These are phyloP conservation scores for Alnus glutinosa DNA, from an alignment of 306 rosid species.

Conservation along the genomic window DNA sequence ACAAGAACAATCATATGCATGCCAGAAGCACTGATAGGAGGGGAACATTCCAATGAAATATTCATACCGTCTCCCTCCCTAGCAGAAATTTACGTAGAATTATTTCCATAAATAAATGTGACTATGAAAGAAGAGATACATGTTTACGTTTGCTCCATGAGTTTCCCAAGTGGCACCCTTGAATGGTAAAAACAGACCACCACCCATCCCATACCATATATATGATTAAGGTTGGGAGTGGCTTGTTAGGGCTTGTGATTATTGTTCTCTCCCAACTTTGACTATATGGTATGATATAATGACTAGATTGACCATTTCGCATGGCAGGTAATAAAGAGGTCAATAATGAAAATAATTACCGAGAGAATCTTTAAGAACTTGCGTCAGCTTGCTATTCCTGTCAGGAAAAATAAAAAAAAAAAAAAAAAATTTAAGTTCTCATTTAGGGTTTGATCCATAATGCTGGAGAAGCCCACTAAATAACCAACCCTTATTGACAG, in stretches of 20 bases:
- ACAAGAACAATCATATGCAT: neutral
- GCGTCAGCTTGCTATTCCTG: slow-evolving; percentile 55
- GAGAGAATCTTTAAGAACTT: slow-evolving; percentile 44
- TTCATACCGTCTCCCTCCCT: neutral
- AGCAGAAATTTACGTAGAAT: neutral
- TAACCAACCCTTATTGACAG: neutral
- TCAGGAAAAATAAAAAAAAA: slow-evolving; percentile 13
- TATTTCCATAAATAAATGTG: neutral
- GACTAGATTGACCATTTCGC: neutral
- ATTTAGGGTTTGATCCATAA: neutral
- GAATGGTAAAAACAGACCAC: neutral
- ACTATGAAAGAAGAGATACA: neutral
- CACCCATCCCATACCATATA: neutral
- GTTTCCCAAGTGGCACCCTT: neutral
- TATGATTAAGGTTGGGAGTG: neutral
- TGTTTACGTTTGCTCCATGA: slow-evolving; percentile 1
- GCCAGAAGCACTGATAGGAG: neutral
- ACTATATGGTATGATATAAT: neutral
- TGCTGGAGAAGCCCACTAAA: slow-evolving; percentile 1
- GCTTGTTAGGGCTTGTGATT: neutral
- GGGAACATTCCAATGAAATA: neutral
- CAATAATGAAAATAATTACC: slow-evolving; percentile 28
- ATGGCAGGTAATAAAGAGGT: neutral
- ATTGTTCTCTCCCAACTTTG: neutral
- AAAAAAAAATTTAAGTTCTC: neutral